phyloP scores from a whole-genome alignment of 371 early-diverging fungal genomes.

The Mortierella sp. region DNA sequence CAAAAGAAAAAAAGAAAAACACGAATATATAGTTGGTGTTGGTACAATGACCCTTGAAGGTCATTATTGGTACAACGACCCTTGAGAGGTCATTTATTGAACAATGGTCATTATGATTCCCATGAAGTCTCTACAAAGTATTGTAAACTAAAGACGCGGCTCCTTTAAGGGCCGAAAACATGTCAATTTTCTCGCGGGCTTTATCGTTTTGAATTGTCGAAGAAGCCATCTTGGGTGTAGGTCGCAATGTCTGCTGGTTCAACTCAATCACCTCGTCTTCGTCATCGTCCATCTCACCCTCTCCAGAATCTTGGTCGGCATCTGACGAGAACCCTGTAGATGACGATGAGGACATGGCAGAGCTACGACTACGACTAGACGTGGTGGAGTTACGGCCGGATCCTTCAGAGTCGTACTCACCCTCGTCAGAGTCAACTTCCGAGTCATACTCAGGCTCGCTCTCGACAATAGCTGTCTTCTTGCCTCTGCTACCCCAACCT shows the following conservation, averaged over 20 bases:
- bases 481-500: neutral
- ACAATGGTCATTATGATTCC: neutral
- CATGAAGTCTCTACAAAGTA: conserved; percentile 16
- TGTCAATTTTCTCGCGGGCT: conserved; percentile 51
- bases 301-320: conserved; percentile 10
- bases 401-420: neutral
- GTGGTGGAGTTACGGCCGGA: neutral
- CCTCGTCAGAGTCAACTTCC: conserved; percentile 15
- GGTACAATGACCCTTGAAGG: no score
- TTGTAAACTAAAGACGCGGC: conserved; percentile 50
- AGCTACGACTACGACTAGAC: neutral
- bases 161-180: conserved; percentile 55
- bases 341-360: conserved; percentile 1
- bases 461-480: conserved; percentile 7
- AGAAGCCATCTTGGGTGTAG: neutral
- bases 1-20: no score
- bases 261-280: conserved; percentile 31
- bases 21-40: no score
- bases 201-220: conserved; percentile 13
- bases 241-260: conserved; percentile 25
- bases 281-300: conserved; percentile 14
- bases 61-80: no score
- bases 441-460: conserved; percentile 15
- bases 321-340: neutral
- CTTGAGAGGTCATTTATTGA: neutral